Conservation (phyloP, 768 basidiomycete species). For the Amanita muscaria region DNA sequence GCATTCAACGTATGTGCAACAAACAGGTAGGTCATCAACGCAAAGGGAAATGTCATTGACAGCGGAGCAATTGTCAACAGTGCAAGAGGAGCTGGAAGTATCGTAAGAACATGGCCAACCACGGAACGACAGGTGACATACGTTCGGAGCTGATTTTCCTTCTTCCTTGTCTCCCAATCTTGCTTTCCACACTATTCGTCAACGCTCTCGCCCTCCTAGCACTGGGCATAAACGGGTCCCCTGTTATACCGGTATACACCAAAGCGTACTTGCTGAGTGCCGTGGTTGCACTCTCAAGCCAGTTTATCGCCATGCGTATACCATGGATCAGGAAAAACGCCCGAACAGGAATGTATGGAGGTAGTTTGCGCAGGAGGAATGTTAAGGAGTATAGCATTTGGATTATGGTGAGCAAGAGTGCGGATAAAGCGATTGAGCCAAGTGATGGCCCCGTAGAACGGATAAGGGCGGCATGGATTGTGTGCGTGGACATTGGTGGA, state of each 20-base stretch:
- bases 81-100: conserved; percentile 46
- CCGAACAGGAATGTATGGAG: conserved; percentile 42
- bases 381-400: conserved; percentile 46
- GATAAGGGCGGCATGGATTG: conserved; percentile 67
- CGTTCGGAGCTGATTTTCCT: conserved; percentile 50
- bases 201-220: conserved; percentile 43
- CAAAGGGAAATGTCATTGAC: conserved; percentile 74
- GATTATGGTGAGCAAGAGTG: conserved; percentile 67
- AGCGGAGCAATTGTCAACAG: conserved; percentile 71
- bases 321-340: conserved; percentile 36
- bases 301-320: conserved; percentile 43
- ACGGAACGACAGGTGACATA: conserved; percentile 24
- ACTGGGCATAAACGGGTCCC: conserved; percentile 55
- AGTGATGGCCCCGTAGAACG: conserved; percentile 77
- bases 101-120: conserved; percentile 4
- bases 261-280: conserved; percentile 53
- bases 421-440: conserved; percentile 70
- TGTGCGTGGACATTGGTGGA: conserved; percentile 53
- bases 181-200: conserved; percentile 24
- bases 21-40: conserved; percentile 77
- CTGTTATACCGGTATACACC: conserved; percentile 69
- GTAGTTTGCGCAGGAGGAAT: conserved; percentile 44
- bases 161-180: conserved; percentile 29
- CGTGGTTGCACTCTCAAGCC: conserved; percentile 42
- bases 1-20: conserved; percentile 73